A percentile compares a stretch with the other conserved stretches of the same genome.
These are phyloP conservation scores for Pilobolus umbonatus DNA, from an alignment of 192 early-diverging fungal species.

Conservation along the genomic window DNA sequence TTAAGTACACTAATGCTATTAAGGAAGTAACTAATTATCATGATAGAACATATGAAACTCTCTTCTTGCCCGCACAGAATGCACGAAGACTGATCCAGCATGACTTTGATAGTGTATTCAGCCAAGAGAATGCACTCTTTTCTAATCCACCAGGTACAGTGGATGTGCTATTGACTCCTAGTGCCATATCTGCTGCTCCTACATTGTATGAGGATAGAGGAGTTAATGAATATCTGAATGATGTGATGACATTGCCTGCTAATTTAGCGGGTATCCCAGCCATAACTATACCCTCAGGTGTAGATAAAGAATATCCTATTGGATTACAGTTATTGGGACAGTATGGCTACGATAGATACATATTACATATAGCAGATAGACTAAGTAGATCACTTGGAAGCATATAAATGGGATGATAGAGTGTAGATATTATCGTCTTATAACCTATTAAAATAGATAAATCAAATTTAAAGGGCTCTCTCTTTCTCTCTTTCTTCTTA, in stretches of 20 bases:
- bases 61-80: constrained; percentile 79
- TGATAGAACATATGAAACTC: constrained; percentile 59
- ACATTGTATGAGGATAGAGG: constrained; percentile 26
- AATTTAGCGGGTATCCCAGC: constrained; percentile 81
- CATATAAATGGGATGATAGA: no score
- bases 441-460: no score
- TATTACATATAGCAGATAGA: constrained; percentile 40
- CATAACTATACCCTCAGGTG: constrained; percentile 53
- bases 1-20: not conserved
- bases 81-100: constrained; percentile 69
- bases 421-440: no score
- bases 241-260: constrained; percentile 87
- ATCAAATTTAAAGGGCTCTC: not conserved
- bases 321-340: constrained; percentile 85
- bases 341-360: constrained; percentile 70
- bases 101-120: constrained; percentile 77
- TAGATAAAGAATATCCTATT: constrained; percentile 52
- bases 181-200: constrained; percentile 71
- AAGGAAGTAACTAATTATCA: constrained; percentile 15
- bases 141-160: not conserved
- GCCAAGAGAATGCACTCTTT: constrained; percentile 52
- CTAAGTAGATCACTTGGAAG: no score
- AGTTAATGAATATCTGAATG: constrained; percentile 69
- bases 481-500: not conserved
- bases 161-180: constrained; percentile 79